A percentile compares a stretch with the other conserved stretches of the same genome.
Evolutionary conservation across 495 filamentous ascomycete genomes (phyloP).

Genomic region (Bathelium albidoporum): DNA sequence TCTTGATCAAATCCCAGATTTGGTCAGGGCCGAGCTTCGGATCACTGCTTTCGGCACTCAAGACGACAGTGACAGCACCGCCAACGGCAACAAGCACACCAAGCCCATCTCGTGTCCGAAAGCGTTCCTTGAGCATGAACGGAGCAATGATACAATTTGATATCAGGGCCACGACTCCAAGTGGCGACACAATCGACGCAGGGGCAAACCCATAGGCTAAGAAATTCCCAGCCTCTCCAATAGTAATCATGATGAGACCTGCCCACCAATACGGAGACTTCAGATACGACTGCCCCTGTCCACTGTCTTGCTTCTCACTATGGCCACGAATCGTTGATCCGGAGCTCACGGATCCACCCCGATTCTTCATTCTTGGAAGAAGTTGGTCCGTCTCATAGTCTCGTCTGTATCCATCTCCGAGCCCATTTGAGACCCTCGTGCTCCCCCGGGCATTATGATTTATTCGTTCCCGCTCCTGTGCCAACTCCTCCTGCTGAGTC

Average conservation of each 20-base stretch:
- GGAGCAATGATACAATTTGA: constrained; percentile 96
- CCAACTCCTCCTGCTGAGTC: constrained; percentile 21
- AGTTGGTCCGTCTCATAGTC: constrained; percentile 15
- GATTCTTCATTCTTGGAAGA: constrained; percentile 30
- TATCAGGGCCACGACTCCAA: constrained; percentile 88
- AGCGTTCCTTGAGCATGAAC: constrained; percentile 78
- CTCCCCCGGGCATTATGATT: constrained; percentile 15
- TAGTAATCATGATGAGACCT: constrained; percentile 78
- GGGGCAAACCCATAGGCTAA: constrained; percentile 97
- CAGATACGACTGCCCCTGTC: constrained; percentile 54
- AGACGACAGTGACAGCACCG: constrained; percentile 85
- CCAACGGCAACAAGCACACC: constrained; percentile 75
- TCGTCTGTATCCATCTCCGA: constrained; percentile 4
- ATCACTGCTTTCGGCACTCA: constrained; percentile 83
- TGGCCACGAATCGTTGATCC: constrained; percentile 4
- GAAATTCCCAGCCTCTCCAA: constrained; percentile 95
- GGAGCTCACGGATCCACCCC: constrained; percentile 6
- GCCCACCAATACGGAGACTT: constrained; percentile 92
- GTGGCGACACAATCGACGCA: constrained; percentile 91
- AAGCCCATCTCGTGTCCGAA: constrained; percentile 75
- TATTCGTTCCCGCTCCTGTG: constrained; percentile 17
- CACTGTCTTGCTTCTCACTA: constrained; percentile 18
- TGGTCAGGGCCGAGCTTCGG: constrained; percentile 83
- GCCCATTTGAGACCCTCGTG: constrained; percentile 8
- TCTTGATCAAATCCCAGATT: constrained; percentile 80